Evolutionary conservation across 495 filamentous ascomycete species (phyloP).

Genomic region (Penicillium herquei): DNA sequence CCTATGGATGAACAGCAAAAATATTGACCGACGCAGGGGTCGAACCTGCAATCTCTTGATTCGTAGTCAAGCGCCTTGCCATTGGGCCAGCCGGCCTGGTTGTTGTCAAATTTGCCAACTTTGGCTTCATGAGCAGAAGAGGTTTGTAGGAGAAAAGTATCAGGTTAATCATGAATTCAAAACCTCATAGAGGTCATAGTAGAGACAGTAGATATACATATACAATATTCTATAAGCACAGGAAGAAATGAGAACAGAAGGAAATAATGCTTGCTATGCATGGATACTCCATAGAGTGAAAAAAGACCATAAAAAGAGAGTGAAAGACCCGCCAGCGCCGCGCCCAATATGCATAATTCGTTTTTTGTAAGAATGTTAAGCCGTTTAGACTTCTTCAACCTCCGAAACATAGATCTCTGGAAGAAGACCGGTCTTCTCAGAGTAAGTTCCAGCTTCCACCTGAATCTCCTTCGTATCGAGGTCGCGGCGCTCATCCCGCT

Average conservation of each 20-base stretch:
- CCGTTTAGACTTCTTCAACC: slow-evolving; percentile 2
- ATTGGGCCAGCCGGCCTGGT: slow-evolving; percentile 57
- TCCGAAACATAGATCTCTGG: slow-evolving; percentile 12
- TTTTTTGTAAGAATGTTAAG: neutral
- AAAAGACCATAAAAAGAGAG: slow-evolving; percentile 4
- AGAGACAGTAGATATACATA: neutral
- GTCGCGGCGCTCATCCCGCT: neutral
- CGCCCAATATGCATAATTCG: slow-evolving; percentile 9
- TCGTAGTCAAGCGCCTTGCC: slow-evolving; percentile 74
- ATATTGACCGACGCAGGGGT: slow-evolving; percentile 45
- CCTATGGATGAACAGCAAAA: slow-evolving; percentile 1
- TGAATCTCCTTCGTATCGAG: neutral
- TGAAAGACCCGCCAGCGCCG: slow-evolving; percentile 1
- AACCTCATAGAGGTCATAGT: neutral
- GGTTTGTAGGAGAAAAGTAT: neutral
- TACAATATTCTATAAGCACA: neutral
- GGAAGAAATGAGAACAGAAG: slow-evolving; percentile 9
- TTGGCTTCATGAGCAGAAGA: neutral
- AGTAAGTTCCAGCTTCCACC: slow-evolving; percentile 16
- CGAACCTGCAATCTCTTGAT: slow-evolving; percentile 60
- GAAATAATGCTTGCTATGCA: slow-evolving; percentile 12
- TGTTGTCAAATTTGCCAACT: neutral
- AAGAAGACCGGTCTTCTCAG: slow-evolving; percentile 20
- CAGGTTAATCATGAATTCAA: neutral
- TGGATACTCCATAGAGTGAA: slow-evolving; percentile 5